Percentiles rank a stretch among this genome's conserved stretches.
These are phyloP conservation scores for Macroventuria anomochaeta DNA, from an alignment of 2,329 filamentous ascomycete species.

Conservation along the genomic window DNA sequence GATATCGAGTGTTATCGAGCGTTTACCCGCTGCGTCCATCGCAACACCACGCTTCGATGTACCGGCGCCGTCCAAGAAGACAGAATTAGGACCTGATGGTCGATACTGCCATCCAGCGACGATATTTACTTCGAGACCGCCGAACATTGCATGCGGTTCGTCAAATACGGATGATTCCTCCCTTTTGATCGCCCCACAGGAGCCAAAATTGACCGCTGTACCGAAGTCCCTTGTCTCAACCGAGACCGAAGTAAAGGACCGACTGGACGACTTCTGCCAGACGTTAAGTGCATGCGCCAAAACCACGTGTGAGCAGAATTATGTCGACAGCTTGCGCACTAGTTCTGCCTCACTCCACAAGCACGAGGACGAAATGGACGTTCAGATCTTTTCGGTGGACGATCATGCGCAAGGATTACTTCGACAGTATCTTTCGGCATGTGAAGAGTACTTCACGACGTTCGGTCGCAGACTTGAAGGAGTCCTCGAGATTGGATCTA, in stretches of 20 bases:
- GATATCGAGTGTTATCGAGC: slow-evolving; percentile 17
- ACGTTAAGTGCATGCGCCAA: slow-evolving; percentile 15
- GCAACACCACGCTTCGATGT: not conserved
- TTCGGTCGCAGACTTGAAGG: slow-evolving; percentile 13
- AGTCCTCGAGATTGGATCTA: not conserved
- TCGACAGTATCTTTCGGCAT: slow-evolving; percentile 17
- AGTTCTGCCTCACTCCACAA: slow-evolving; percentile 28
- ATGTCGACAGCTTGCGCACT: slow-evolving; percentile 24
- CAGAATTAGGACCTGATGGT: not conserved
- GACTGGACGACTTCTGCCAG: slow-evolving; percentile 23
- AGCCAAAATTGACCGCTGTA: not conserved
- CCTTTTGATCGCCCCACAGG: not conserved
- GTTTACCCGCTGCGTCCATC: slow-evolving; percentile 5
- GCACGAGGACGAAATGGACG: not conserved
- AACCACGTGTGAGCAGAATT: slow-evolving; percentile 28
- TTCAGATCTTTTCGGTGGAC: not conserved
- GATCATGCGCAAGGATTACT: slow-evolving; percentile 6
- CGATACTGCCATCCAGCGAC: slow-evolving; percentile 8
- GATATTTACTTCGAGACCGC: slow-evolving; percentile 12
- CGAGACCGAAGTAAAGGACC: not conserved
- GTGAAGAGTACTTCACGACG: slow-evolving; percentile 17
- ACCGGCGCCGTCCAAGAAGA: not conserved
- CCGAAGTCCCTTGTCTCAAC: not conserved
- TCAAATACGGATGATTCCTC: not conserved
- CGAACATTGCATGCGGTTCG: not conserved